Evolutionary conservation across 768 basidiomycete species (phyloP).

Genomic region (Boletus pseudo-olivaceus): DNA sequence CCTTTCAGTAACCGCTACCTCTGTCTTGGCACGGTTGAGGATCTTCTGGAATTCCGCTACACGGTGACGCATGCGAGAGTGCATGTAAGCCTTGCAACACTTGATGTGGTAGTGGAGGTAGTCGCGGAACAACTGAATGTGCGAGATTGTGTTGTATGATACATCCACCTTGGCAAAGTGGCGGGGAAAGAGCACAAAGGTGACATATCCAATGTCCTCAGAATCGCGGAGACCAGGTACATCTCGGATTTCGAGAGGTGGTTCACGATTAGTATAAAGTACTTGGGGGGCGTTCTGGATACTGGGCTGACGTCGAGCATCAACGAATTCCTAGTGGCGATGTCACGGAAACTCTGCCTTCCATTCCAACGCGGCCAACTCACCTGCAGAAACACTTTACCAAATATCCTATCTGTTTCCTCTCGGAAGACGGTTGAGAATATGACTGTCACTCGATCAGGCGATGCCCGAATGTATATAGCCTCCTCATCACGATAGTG

Average conservation of each 20-base stretch:
- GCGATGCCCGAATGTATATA: conserved; percentile 89
- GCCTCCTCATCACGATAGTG: conserved; percentile 97
- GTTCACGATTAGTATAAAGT: conserved; percentile 89
- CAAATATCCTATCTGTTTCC: conserved; percentile 95
- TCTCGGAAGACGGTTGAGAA: conserved; percentile 97
- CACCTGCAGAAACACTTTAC: conserved; percentile 97
- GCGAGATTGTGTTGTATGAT: conserved; percentile 81
- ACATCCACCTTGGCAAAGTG: conserved; percentile 76
- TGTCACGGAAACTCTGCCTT: conserved; percentile 3
- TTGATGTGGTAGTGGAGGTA: conserved; percentile 99
- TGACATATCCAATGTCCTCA: conserved; percentile 94
- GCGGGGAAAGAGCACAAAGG: conserved; percentile 95
- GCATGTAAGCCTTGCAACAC: conserved; percentile 98
- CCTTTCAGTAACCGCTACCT: conserved; percentile 73
- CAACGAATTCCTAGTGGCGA: conserved; percentile 84
- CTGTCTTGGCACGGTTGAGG: conserved; percentile 93
- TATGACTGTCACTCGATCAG: conserved; percentile 95
- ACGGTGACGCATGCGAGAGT: conserved; percentile 91
- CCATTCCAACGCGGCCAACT: conserved; percentile 7
- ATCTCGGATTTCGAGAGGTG: conserved; percentile 93
- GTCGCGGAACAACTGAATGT: conserved; percentile 95
- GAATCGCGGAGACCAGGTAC: conserved; percentile 74
- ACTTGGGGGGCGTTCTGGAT: conserved; percentile 98
- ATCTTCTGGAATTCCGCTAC: conserved; percentile 96
- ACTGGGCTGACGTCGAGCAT: conserved; percentile 88